A percentile compares a stretch with the other conserved stretches of the same genome.
phyloP scores from a whole-genome alignment of 2,329 filamentous ascomycete genomes.

The Penicillium rolfsii region DNA sequence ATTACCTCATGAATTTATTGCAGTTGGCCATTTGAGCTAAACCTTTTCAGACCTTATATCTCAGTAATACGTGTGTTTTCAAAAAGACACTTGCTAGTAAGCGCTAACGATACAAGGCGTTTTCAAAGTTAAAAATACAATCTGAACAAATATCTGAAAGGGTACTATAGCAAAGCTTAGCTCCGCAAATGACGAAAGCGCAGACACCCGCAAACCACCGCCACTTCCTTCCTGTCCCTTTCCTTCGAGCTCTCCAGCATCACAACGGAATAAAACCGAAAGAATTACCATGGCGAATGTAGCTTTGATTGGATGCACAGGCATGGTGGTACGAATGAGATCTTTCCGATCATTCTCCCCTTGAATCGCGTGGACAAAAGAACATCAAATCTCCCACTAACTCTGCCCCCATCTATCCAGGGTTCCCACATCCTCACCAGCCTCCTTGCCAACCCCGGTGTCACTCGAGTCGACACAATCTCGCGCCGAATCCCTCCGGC shows the following conservation, averaged over 20 bases:
- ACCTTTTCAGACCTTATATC: too few species aligned
- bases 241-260: not conserved
- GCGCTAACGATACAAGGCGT: too few species aligned
- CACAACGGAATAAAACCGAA: not conserved
- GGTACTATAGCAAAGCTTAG: not conserved
- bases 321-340: slow-evolving; percentile 50
- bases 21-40: too few species aligned
- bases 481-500: slow-evolving; percentile 48
- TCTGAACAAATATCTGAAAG: too few species aligned
- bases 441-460: slow-evolving; percentile 45
- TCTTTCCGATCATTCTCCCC: slow-evolving; percentile 5
- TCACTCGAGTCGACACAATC: slow-evolving; percentile 50
- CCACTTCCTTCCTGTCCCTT: not conserved
- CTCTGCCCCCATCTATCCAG: slow-evolving; percentile 46
- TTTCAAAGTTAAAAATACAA: too few species aligned
- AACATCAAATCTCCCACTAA: slow-evolving; percentile 3
- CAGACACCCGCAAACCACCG: not conserved
- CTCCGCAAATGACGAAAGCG: slow-evolving; percentile 12
- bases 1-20: too few species aligned
- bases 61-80: too few species aligned
- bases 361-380: not conserved
- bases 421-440: slow-evolving; percentile 74
- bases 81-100: too few species aligned
- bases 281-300: slow-evolving; percentile 47
- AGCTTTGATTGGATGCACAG: slow-evolving; percentile 52